These are phyloP conservation scores for Ganoderma multipileum DNA, from an alignment of 1,284 basidiomycete species.

Conservation along the genomic window DNA sequence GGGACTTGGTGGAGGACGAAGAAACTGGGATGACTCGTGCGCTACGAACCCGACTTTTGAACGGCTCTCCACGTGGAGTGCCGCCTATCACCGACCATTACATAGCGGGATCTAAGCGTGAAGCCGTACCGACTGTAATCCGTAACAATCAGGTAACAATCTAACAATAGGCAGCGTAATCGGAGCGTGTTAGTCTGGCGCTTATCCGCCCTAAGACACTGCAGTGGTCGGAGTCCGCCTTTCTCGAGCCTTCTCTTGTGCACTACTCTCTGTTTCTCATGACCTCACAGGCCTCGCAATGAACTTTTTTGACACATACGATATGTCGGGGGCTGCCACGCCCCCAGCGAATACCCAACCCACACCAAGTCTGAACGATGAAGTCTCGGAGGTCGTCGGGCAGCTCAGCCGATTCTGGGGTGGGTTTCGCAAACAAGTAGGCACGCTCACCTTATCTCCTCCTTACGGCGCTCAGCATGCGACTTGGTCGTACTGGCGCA, in stretches of 20 bases:
- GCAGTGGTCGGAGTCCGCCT: not conserved
- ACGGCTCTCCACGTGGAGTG: not conserved
- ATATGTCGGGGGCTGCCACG: constrained; percentile 57
- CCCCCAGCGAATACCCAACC: constrained; percentile 47
- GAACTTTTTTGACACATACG: constrained; percentile 78
- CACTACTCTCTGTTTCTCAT: constrained; percentile 12
- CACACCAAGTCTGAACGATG: constrained; percentile 79
- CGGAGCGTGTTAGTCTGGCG: not conserved
- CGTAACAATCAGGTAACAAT: not conserved
- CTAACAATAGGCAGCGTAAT: not conserved
- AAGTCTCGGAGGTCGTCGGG: constrained; percentile 86
- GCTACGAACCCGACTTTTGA: not conserved
- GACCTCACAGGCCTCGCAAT: constrained; percentile 44
- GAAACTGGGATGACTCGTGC: not conserved
- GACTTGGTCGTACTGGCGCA: not conserved
- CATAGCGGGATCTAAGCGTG: not conserved
- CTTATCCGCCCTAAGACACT: not conserved
- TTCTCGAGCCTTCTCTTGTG: not conserved
- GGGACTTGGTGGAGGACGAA: not conserved
- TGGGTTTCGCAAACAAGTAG: constrained; percentile 85
- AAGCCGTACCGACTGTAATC: not conserved
- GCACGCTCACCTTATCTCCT: constrained; percentile 33
- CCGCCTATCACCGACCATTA: not conserved
- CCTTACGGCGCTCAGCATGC: constrained; percentile 4
- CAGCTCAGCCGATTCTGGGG: constrained; percentile 90